Evolutionary conservation across 306 rosid genomes (phyloP).

Genomic region (Castanea mollissima): DNA sequence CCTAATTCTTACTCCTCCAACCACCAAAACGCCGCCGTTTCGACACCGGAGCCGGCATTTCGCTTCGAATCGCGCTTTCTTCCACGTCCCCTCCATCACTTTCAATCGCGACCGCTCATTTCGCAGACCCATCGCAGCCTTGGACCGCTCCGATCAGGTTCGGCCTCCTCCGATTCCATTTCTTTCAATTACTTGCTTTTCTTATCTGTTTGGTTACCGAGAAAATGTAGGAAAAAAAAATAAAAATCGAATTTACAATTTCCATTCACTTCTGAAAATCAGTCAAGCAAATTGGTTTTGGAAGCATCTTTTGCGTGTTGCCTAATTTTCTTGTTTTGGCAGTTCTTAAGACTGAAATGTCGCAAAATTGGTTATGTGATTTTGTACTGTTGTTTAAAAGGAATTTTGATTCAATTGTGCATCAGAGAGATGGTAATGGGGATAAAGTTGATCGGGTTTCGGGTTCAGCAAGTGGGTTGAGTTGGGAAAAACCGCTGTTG

Average conservation of each 20-base stretch:
- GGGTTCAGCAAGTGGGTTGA: constrained; percentile 28
- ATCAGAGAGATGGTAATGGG: constrained; percentile 60
- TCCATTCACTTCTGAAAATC: neutral
- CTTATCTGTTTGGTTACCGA: constrained; percentile 10
- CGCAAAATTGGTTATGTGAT: neutral
- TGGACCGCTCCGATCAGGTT: constrained; percentile 60
- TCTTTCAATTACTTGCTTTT: neutral
- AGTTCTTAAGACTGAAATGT: neutral
- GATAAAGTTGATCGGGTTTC: constrained; percentile 16
- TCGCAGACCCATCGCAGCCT: constrained; percentile 38
- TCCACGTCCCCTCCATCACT: constrained; percentile 6
- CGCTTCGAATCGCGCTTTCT: neutral
- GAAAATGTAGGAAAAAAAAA: neutral
- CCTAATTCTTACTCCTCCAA: constrained; percentile 42
- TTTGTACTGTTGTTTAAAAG: neutral
- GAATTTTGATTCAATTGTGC: constrained; percentile 1
- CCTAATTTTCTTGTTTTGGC: neutral
- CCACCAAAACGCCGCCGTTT: constrained; percentile 19
- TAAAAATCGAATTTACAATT: neutral
- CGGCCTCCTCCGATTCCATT: neutral
- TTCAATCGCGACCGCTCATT: constrained; percentile 13
- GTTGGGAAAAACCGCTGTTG: constrained; percentile 53
- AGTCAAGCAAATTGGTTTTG: neutral
- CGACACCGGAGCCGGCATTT: constrained; percentile 14
- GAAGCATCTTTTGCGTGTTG: neutral